Base-by-base conservation (phyloP, 129 eudicot genomes). In the Glebionis coronaria region DNA sequence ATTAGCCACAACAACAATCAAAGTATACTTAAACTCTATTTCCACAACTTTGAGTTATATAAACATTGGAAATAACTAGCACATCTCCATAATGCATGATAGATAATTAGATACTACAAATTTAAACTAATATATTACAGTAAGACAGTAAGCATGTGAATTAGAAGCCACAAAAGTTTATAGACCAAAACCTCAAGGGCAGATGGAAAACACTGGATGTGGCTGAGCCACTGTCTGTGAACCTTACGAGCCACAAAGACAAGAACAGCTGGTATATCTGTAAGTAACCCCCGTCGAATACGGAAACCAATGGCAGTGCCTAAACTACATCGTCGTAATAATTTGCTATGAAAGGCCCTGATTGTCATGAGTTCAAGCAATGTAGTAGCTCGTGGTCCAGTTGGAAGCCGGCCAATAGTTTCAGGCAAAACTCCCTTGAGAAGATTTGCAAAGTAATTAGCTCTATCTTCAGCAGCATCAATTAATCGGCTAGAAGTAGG, bases 191-290 rank as follows among this genome's bases (percentile, higher is more conserved):
- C 97, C 97, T 90, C 97, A 65, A 90, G 91, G 60, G 86, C 88
- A 75, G 79, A 52, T 35, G 97, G 97, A 46, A 90, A 72, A 60
- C 87, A 75, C 44, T 82, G 86, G 18, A 77, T 68, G 52, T 74
- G 90, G 68, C 62, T 75, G 60, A 90, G 90, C 91, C 97, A 90
- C 56, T 86, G 81, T 55, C 86, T 75, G 46, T 86, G 86, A 80
- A 90, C 78, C 78, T 90, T 90, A 38, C 88, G 80, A 69, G 90
- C 95, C 50, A 88, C 96, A 79, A 88, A 88, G 65, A 88, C 96
- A 57, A 88, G 90, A 73, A 88, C 85, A 67, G 96, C 96, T 20
- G 96, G 96, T 76, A 85, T 81, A 73, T 83, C 83, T 5, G 96
- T 88, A 68, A 88, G 65, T 63, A 73, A 66, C 27, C 96, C 96